phyloP scores from a whole-genome alignment of 768 basidiomycete species.

The Gelatoporia subvermispora region DNA sequence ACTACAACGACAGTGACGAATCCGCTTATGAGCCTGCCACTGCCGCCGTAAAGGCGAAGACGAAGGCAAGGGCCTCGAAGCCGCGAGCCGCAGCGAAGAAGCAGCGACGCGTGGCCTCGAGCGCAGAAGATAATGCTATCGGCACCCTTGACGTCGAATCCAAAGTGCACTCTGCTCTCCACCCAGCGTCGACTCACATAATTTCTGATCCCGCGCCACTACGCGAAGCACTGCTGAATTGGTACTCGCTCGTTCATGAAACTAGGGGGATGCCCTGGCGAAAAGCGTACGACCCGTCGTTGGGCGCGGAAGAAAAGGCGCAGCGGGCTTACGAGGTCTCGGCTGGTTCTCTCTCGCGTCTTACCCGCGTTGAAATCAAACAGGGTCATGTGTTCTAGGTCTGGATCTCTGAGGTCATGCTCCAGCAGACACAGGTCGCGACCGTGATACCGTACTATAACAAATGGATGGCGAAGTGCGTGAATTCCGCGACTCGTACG shows the following conservation, averaged over 20 bases:
- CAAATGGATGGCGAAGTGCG: conserved; percentile 79
- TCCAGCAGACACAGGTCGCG: conserved; percentile 91
- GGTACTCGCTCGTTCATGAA: conserved; percentile 69
- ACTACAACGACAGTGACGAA: conserved; percentile 17
- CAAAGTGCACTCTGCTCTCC: conserved; percentile 31
- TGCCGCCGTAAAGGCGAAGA: conserved; percentile 3
- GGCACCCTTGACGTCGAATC: background rate
- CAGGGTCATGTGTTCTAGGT: conserved; percentile 40
- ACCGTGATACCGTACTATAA: conserved; percentile 95
- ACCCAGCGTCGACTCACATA: conserved; percentile 36
- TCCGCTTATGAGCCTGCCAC: conserved; percentile 15
- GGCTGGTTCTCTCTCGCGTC: conserved; percentile 8
- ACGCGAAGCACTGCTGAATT: conserved; percentile 49
- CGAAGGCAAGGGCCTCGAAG: conserved; percentile 10
- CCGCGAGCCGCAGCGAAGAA: background rate
- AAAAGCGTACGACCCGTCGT: conserved; percentile 55
- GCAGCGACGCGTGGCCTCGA: conserved; percentile 1
- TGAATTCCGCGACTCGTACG: conserved; percentile 6
- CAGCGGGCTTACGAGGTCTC: conserved; percentile 89
- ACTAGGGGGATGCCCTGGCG: conserved; percentile 90
- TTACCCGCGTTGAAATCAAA: background rate
- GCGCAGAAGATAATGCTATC: background rate
- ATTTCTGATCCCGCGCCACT: conserved; percentile 38
- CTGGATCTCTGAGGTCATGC: conserved; percentile 92
- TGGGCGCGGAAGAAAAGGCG: conserved; percentile 54